Percentiles rank a stretch among this genome's conserved stretches.
Evolutionary conservation across 2,329 filamentous ascomycete genomes (phyloP).

Genomic region (Fusarium falciforme): DNA sequence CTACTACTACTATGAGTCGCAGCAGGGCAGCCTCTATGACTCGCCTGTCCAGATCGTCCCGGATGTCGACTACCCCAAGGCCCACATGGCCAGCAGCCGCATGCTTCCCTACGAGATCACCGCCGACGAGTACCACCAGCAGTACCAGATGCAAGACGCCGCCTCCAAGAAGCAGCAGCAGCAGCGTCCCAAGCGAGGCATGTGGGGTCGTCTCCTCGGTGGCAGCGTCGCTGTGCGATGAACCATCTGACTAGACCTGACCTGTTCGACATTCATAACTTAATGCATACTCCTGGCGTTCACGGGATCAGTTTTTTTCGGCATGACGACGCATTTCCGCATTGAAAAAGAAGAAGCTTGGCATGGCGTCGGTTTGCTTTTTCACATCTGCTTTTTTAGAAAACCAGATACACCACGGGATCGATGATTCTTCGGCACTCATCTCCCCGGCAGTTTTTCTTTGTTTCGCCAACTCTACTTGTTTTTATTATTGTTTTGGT

Average conservation of each 20-base stretch:
- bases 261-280: slow-evolving; percentile 10
- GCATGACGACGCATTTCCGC: slow-evolving; percentile 32
- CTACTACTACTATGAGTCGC: slow-evolving; percentile 54
- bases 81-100: slow-evolving; percentile 44
- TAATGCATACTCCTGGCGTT: slow-evolving; percentile 37
- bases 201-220: slow-evolving; percentile 66
- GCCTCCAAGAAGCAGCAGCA: slow-evolving; percentile 63
- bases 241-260: not conserved
- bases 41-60: slow-evolving; percentile 61
- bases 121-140: slow-evolving; percentile 60
- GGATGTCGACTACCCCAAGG: slow-evolving; percentile 54
- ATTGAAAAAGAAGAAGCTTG: slow-evolving; percentile 35
- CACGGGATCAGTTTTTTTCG: slow-evolving; percentile 38
- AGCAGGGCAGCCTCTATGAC: slow-evolving; percentile 58
- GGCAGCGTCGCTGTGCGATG: slow-evolving; percentile 56
- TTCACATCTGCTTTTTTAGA: slow-evolving; percentile 27
- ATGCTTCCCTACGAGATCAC: slow-evolving; percentile 68
- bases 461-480: slow-evolving; percentile 27
- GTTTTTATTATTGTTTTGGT: slow-evolving; percentile 9
- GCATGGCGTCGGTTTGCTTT: slow-evolving; percentile 35
- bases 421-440: not conserved
- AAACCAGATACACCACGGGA: slow-evolving; percentile 36
- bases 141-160: slow-evolving; percentile 58
- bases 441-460: slow-evolving; percentile 29
- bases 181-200: slow-evolving; percentile 56